Percentiles rank a stretch among this genome's conserved stretches.
These are phyloP conservation scores for Scheffersomyces lignosus DNA, from an alignment of 805 yeast genomes.

Conservation along the genomic window DNA sequence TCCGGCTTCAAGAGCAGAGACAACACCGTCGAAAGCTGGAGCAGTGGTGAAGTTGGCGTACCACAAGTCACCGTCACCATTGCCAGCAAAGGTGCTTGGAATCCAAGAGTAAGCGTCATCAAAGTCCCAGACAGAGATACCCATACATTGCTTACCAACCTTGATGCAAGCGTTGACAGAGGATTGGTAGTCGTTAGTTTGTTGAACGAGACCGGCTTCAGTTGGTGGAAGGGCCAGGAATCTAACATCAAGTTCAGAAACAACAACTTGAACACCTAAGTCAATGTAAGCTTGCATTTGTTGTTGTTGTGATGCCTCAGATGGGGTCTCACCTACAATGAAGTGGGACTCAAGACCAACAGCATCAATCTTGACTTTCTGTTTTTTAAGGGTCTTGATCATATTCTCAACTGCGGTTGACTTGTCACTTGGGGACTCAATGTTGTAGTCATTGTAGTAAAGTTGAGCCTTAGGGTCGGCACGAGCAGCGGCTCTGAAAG, in stretches of 20 bases:
- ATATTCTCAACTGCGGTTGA: background rate
- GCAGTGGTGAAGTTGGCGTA: background rate
- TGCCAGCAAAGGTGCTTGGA: background rate
- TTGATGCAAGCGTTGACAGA: background rate
- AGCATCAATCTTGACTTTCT: background rate
- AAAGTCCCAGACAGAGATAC: background rate
- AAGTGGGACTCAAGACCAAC: background rate
- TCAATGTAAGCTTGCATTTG: background rate
- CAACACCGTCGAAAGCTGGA: background rate
- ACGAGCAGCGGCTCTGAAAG: background rate
- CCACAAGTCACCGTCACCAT: background rate
- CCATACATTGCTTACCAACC: background rate
- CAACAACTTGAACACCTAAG: background rate
- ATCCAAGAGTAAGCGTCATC: background rate
- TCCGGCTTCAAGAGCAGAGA: background rate
- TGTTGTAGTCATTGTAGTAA: background rate
- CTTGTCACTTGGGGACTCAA: background rate
- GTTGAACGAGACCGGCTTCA: background rate
- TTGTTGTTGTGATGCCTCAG: background rate
- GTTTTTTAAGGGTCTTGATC: background rate
- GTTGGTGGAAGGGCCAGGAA: background rate
- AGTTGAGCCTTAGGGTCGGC: background rate
- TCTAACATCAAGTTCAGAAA: background rate
- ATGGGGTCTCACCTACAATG: background rate
- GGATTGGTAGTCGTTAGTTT: background rate